Conservation (phyloP, 495 filamentous ascomycete species). For the Thozetella sp. region DNA sequence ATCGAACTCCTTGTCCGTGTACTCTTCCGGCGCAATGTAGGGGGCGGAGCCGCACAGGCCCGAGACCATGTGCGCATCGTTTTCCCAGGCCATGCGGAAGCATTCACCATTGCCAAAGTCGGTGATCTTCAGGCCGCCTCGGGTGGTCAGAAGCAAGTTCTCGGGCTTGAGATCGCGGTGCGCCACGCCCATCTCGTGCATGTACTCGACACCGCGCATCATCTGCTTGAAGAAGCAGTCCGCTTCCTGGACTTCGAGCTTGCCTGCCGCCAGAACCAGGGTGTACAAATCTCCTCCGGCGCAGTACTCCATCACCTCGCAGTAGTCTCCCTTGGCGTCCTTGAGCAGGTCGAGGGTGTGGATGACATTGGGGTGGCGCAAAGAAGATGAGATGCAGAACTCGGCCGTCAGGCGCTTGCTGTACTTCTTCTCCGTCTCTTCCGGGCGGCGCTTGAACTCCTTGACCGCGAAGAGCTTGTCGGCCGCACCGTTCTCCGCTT, state of each 20-base stretch:
- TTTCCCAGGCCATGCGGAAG: conserved; percentile 99
- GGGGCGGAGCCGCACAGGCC: conserved; percentile 95
- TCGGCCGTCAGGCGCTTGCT: conserved; percentile 98
- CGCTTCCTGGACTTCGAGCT: conserved; percentile 89
- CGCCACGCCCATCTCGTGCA: conserved; percentile 99
- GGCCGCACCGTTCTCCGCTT: conserved; percentile 75
- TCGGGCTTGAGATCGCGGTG: conserved; percentile 98
- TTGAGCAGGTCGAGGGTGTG: conserved; percentile 94
- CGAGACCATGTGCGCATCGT: conserved; percentile 95
- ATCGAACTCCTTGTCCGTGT: conserved; percentile 92
- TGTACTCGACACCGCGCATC: conserved; percentile 98
- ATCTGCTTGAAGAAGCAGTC: conserved; percentile 99
- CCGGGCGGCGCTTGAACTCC: conserved; percentile 91
- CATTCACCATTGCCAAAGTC: conserved; percentile 99
- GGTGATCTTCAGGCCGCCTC: conserved; percentile 95
- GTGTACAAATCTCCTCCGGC: conserved; percentile 97
- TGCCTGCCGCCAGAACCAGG: conserved; percentile 86
- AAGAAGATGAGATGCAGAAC: conserved; percentile 97
- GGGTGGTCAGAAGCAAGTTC: conserved; percentile 91
- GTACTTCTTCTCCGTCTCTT: conserved; percentile 94
- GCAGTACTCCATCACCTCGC: conserved; percentile 99
- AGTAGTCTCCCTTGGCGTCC: conserved; percentile 97
- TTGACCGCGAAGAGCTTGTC: conserved; percentile 98
- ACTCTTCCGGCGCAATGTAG: conserved; percentile 98
- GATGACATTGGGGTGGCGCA: conserved; percentile 97